A percentile compares a stretch with the other conserved stretches of the same genome.
These are phyloP conservation scores for Ceratocystis eucalypticola DNA, from an alignment of 2,329 filamentous ascomycete genomes.

Conservation along the genomic window DNA sequence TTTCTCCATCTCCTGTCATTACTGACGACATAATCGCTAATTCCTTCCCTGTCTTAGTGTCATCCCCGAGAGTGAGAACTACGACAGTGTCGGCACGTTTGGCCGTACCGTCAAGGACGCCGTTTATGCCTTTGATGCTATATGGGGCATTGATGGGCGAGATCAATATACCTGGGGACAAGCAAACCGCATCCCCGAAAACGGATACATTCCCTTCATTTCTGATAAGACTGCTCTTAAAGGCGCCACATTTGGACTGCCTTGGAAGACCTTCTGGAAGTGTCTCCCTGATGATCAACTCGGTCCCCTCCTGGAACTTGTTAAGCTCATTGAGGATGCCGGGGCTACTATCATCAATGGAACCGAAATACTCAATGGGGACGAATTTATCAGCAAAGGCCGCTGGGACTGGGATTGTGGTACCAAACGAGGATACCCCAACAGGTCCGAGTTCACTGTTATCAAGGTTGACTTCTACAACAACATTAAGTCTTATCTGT, in stretches of 20 bases:
- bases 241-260: slow-evolving; percentile 54
- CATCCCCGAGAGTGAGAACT: slow-evolving; percentile 52
- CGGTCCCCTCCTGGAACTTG: slow-evolving; percentile 32
- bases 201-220: slow-evolving; percentile 46
- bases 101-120: slow-evolving; percentile 57
- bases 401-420: slow-evolving; percentile 69
- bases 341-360: slow-evolving; percentile 57
- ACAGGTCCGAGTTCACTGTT: no score
- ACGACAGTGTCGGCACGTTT: slow-evolving; percentile 57
- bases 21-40: neutral
- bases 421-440: slow-evolving; percentile 26
- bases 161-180: slow-evolving; percentile 56
- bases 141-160: slow-evolving; percentile 47
- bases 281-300: slow-evolving; percentile 44
- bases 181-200: slow-evolving; percentile 36
- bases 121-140: slow-evolving; percentile 50
- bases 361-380: slow-evolving; percentile 52
- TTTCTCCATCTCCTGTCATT: neutral
- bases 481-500: no score
- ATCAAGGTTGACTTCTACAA: no score
- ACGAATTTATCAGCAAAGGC: slow-evolving; percentile 47
- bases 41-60: slow-evolving; percentile 26
- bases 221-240: slow-evolving; percentile 39
- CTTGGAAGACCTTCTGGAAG: slow-evolving; percentile 59
- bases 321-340: slow-evolving; percentile 38